Evolutionary conservation across 2,329 filamentous ascomycete species (phyloP).

Genomic region (Neofusicoccum ribis): DNA sequence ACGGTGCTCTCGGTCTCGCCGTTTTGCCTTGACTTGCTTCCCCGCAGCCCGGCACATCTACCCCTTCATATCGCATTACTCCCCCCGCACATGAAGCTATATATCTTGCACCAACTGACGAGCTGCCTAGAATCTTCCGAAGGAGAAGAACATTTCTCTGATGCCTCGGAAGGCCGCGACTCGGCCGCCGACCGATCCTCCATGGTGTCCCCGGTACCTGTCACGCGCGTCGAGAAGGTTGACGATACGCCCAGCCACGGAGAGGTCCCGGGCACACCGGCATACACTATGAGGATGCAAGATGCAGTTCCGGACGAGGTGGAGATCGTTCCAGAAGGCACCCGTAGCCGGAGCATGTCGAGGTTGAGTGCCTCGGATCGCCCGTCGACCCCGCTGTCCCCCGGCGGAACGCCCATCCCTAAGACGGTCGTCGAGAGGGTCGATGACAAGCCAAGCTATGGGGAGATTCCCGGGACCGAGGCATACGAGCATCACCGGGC

Average conservation of each 20-base stretch:
- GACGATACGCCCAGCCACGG: slow-evolving; percentile 60
- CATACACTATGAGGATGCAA: slow-evolving; percentile 58
- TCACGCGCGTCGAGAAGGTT: slow-evolving; percentile 63
- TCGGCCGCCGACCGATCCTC: slow-evolving; percentile 39
- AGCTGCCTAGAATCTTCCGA: slow-evolving; percentile 46
- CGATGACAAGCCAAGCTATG: slow-evolving; percentile 58
- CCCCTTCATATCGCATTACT: background rate
- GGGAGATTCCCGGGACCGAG: slow-evolving; percentile 62
- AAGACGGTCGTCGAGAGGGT: slow-evolving; percentile 63
- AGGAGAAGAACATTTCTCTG: slow-evolving; percentile 65
- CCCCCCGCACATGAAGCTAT: background rate
- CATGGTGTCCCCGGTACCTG: slow-evolving; percentile 56
- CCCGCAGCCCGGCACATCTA: background rate
- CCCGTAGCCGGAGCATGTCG: slow-evolving; percentile 40
- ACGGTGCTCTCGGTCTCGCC: background rate
- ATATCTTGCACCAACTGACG: background rate
- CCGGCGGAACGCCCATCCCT: slow-evolving; percentile 54
- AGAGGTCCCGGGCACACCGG: slow-evolving; percentile 57
- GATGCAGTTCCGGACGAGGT: slow-evolving; percentile 66
- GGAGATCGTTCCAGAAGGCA: slow-evolving; percentile 53
- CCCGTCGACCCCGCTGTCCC: slow-evolving; percentile 45
- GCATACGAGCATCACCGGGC: slow-evolving; percentile 58
- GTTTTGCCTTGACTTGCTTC: background rate
- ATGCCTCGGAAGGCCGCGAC: slow-evolving; percentile 60
- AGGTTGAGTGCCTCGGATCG: slow-evolving; percentile 45